These are phyloP conservation scores for Globisporangium carolinianum DNA, from an alignment of 352 stramenopile genomes.

Conservation along the genomic window DNA sequence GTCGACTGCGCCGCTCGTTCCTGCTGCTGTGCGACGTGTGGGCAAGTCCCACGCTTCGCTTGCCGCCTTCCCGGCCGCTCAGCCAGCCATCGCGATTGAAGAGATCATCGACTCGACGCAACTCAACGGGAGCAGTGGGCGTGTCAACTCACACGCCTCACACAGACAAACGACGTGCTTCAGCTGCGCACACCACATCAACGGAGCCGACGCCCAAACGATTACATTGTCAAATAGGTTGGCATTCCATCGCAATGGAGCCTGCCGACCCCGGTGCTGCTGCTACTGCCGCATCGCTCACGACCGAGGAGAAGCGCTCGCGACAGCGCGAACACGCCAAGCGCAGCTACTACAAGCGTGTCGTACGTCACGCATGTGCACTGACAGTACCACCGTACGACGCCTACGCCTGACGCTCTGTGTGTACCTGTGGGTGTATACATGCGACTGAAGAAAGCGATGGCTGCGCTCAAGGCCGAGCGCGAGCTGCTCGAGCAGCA, in stretches of 20 bases:
- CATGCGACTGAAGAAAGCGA: constrained; percentile 28
- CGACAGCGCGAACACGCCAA: constrained; percentile 46
- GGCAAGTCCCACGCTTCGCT: no score
- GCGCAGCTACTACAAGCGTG: constrained; percentile 72
- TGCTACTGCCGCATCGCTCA: no score
- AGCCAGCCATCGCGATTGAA: no score
- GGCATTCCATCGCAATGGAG: constrained; percentile 21
- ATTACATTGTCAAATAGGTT: not conserved
- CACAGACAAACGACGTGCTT: no score
- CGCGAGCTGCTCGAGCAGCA: constrained; percentile 27
- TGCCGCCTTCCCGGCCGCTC: no score
- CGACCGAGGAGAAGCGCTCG: constrained; percentile 2
- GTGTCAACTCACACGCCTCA: no score
- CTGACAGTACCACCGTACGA: not conserved
- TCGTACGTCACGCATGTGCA: constrained; percentile 24
- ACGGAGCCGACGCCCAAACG: not conserved
- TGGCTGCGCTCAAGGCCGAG: constrained; percentile 40
- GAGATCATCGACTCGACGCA: no score
- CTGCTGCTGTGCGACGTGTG: no score
- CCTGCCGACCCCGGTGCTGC: not conserved
- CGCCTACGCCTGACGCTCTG: not conserved
- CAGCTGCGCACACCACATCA: not conserved
- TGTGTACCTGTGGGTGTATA: not conserved
- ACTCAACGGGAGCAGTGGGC: no score
- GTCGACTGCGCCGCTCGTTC: no score